Base-by-base conservation (phyloP, 441 rosid species). In the Populus hybrid region DNA sequence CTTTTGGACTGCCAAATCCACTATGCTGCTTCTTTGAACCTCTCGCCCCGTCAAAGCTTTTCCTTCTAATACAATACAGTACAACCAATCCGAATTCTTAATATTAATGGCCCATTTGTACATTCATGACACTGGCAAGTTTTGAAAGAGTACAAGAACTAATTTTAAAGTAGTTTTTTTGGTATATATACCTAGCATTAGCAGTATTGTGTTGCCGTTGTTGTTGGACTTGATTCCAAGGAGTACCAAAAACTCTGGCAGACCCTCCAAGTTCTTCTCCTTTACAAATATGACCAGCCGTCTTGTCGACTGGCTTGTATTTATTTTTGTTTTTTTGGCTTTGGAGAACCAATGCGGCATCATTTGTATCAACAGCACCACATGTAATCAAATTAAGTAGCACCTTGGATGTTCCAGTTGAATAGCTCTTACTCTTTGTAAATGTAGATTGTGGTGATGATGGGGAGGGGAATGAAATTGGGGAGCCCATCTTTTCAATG, bases 311-410 rank as follows among this genome's bases (percentile, higher is more conserved):
- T 6, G 69, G n/a, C 30, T 36, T 71, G 10, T 59, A 63, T 10
- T 32, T 16, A 3, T 50, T 69, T 5, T 23, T 54, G 57, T 74
- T 50, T 76, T 50, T 82, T 81, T 75, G 81, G 65, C 68, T 54
- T 18, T 54, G 61, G 61, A 72, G 75, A 65, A 89, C 82, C 21
- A 90, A 40, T 28, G 84, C 91, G 34, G 84, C 79, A 32, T 91
- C 91, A 70, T 88, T 84, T 11, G 89, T 86, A 38, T 85, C 90
- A 21, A 76, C 81, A 66, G 89, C 86, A 16, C 95, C 86, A 54
- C 97, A 93, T 40, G 75, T 84, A 59, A 90, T 76, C 74, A 87
- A 82, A 77, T 78, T 88, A 61, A 91, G 74, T 23, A 93, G 73
- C 82, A 85, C 76, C 26, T 78, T 80, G 0, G 92, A 82, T 36